Percentiles rank a stretch among this genome's conserved stretches.
phyloP scores from a whole-genome alignment of 31 red algal genomes.

The Endocladia muricata region DNA sequence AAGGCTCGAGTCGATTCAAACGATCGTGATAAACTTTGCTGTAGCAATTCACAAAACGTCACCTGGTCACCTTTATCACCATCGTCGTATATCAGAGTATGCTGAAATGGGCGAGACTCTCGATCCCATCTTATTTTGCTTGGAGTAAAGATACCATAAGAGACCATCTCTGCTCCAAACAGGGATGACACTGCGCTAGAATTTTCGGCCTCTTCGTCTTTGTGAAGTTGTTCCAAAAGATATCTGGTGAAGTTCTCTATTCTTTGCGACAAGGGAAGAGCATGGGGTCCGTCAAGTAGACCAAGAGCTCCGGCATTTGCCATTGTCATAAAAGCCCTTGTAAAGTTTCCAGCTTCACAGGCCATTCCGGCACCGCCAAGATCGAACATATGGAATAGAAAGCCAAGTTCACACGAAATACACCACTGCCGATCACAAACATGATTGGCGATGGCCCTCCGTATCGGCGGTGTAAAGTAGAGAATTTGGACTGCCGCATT shows the following conservation, averaged over 20 bases:
- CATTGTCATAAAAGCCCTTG: slow-evolving; percentile 85
- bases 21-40: slow-evolving; percentile 39
- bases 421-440: slow-evolving; percentile 77
- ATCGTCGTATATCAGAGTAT: slow-evolving; percentile 53
- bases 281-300: slow-evolving; percentile 79
- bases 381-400: slow-evolving; percentile 95
- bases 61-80: not conserved
- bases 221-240: slow-evolving; percentile 92
- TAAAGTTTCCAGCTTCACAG: slow-evolving; percentile 91
- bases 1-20: slow-evolving; percentile 74
- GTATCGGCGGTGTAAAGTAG: slow-evolving; percentile 77
- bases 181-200: slow-evolving; percentile 46
- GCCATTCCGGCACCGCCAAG: slow-evolving; percentile 83
- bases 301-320: slow-evolving; percentile 89
- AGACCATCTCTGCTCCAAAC: slow-evolving; percentile 60
- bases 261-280: slow-evolving; percentile 62
- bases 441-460: slow-evolving; percentile 74
- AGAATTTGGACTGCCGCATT: slow-evolving; percentile 90
- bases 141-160: slow-evolving; percentile 51
- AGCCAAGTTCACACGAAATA: slow-evolving; percentile 86
- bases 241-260: slow-evolving; percentile 90
- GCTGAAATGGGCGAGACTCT: slow-evolving; percentile 67
- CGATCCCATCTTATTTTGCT: slow-evolving; percentile 69
- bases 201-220: slow-evolving; percentile 36
- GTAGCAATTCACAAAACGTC: slow-evolving; percentile 44